phyloP scores from a whole-genome alignment of 345 rosid species.

The Rhizophora apiculata region DNA sequence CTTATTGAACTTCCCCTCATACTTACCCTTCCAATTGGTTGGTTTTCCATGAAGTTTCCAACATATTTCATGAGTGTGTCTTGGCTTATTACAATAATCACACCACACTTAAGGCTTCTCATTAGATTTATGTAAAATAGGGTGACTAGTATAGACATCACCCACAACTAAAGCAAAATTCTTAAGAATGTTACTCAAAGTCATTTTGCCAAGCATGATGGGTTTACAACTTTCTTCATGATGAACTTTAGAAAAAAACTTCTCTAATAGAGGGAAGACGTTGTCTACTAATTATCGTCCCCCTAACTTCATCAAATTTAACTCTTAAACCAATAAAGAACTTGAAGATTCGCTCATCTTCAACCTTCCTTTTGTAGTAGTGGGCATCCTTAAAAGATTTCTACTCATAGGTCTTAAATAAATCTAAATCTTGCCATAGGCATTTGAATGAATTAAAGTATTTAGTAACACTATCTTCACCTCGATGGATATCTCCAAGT shows the following conservation, averaged over 20 bases:
- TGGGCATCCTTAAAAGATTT: no score
- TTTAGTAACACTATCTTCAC: no score
- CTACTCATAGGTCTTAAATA: no score
- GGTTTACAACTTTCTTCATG: not conserved
- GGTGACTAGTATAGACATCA: not conserved
- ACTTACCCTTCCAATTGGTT: not conserved
- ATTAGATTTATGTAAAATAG: no score
- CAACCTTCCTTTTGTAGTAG: not conserved
- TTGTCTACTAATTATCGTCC: conserved; percentile 1
- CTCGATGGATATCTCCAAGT: no score
- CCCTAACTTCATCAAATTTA: conserved; percentile 8
- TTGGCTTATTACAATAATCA: no score
- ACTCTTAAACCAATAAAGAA: conserved; percentile 3
- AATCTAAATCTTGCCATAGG: no score
- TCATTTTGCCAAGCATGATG: conserved; percentile 1
- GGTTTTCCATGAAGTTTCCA: not conserved
- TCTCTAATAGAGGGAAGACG: conserved; percentile 6
- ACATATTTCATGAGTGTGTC: no score
- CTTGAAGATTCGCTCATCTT: not conserved
- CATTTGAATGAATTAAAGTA: no score
- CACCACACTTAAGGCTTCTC: no score
- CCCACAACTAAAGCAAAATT: not conserved
- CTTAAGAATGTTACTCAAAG: not conserved
- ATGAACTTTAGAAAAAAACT: not conserved
- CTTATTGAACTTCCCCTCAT: not conserved